Evolutionary conservation across 257 asterid genomes (phyloP).

Genomic region (Scutellaria galericulata): DNA sequence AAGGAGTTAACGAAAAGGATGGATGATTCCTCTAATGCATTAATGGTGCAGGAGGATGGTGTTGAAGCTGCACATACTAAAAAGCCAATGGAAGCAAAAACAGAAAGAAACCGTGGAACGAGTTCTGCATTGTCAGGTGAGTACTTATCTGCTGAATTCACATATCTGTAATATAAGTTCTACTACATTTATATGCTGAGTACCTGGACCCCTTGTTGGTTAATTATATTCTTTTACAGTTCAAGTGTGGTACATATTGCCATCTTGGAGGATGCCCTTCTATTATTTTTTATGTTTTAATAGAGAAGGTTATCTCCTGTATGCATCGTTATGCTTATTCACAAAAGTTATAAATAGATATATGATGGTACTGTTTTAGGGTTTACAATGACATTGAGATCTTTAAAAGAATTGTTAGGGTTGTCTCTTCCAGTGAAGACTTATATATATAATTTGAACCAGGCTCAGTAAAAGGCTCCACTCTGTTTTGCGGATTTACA

Average conservation of each 20-base stretch:
- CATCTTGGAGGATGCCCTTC: neutral
- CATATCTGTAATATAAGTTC: slow-evolving; percentile 18
- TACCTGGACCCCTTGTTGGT: slow-evolving; percentile 21
- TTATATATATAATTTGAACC: neutral
- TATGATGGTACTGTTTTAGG: slow-evolving; percentile 16
- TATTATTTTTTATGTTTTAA: slow-evolving; percentile 18
- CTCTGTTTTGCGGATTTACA: neutral
- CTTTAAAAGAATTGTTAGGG: neutral
- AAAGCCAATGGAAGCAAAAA: slow-evolving; percentile 43
- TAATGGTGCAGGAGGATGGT: slow-evolving; percentile 40
- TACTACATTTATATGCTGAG: neutral
- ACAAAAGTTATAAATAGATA: slow-evolving; percentile 2
- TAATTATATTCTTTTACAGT: slow-evolving; percentile 26
- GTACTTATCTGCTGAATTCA: slow-evolving; percentile 25
- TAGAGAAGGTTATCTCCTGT: neutral
- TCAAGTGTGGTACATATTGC: slow-evolving; percentile 24
- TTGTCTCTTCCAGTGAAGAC: slow-evolving; percentile 6
- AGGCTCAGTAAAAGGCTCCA: slow-evolving; percentile 2
- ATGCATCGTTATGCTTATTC: slow-evolving; percentile 14
- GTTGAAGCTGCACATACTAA: slow-evolving; percentile 45
- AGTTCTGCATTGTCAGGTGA: slow-evolving; percentile 46
- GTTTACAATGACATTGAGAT: slow-evolving; percentile 4
- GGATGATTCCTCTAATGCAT: slow-evolving; percentile 39
- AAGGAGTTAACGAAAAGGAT: slow-evolving; percentile 35
- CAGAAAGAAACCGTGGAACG: slow-evolving; percentile 30